These are phyloP conservation scores for Rhodosporidiobolus sp. DNA, from an alignment of 768 basidiomycete species.

Conservation along the genomic window DNA sequence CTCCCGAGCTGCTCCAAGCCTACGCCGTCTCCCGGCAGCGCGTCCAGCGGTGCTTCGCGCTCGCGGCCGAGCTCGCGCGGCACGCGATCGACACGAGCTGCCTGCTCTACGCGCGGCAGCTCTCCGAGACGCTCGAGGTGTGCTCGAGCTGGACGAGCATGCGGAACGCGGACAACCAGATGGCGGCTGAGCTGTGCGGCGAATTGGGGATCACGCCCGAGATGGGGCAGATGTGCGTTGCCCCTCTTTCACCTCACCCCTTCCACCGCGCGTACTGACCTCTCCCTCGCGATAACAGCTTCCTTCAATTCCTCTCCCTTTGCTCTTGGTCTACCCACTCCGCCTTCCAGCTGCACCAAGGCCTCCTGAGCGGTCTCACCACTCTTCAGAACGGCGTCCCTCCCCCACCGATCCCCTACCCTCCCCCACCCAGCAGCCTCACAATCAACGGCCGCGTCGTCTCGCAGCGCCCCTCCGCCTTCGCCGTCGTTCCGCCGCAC, in stretches of 20 bases:
- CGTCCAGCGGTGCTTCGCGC: neutral
- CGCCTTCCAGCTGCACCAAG: neutral
- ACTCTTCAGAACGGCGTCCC: neutral
- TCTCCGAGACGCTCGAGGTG: neutral
- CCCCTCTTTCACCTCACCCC: neutral
- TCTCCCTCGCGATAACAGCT: neutral
- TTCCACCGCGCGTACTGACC: neutral
- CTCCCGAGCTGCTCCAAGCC: neutral
- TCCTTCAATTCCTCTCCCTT: neutral
- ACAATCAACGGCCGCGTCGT: neutral
- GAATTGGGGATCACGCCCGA: constrained; percentile 18
- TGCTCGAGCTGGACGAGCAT: constrained; percentile 20
- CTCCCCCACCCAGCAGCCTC: neutral
- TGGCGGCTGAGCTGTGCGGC: neutral
- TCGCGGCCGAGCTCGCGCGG: neutral
- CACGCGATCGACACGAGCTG: constrained; percentile 3
- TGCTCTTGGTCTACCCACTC: neutral
- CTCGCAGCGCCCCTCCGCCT: neutral
- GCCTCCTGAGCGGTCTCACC: neutral
- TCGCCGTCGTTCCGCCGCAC: neutral
- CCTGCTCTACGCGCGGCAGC: neutral
- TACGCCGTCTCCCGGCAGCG: neutral
- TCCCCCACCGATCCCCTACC: neutral
- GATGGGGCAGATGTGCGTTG: constrained; percentile 11
- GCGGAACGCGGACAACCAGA: neutral